These are phyloP conservation scores for Alternaria postmessia DNA, from an alignment of 2,329 filamentous ascomycete genomes.

Conservation along the genomic window DNA sequence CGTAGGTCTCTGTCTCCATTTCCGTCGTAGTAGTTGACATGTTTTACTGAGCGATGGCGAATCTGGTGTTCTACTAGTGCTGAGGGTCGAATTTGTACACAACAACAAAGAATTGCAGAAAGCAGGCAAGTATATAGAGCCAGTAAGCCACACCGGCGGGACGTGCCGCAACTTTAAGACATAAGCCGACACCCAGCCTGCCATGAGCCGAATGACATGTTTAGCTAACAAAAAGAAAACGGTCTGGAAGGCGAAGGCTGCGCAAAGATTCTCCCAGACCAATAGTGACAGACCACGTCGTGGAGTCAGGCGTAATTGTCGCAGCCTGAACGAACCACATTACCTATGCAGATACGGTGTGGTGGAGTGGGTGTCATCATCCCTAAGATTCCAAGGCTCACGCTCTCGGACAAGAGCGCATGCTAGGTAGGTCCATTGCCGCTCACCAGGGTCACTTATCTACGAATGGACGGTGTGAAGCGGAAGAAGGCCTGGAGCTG, in stretches of 20 bases:
- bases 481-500: conserved; percentile 2
- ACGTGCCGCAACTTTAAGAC: conserved; percentile 14
- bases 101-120: neutral
- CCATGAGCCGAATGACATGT: neutral
- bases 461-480: neutral
- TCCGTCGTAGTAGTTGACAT: conserved; percentile 23
- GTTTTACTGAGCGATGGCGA: neutral
- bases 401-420: conserved; percentile 18
- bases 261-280: neutral
- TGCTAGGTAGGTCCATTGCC: conserved; percentile 3
- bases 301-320: neutral
- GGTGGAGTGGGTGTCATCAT: conserved; percentile 5
- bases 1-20: conserved; percentile 16
- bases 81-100: neutral
- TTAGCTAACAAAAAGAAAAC: neutral
- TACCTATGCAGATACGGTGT: neutral
- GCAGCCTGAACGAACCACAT: conserved; percentile 8
- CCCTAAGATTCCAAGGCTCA: neutral
- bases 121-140: conserved; percentile 1
- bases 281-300: conserved; percentile 15
- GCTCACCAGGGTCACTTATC: conserved; percentile 1
- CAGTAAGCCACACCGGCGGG: conserved; percentile 3
- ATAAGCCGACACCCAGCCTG: neutral
- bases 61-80: neutral
- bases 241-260: neutral